Evolutionary conservation across 257 asterid species (phyloP).

Genomic region (Schizonepeta tenuifolia): DNA sequence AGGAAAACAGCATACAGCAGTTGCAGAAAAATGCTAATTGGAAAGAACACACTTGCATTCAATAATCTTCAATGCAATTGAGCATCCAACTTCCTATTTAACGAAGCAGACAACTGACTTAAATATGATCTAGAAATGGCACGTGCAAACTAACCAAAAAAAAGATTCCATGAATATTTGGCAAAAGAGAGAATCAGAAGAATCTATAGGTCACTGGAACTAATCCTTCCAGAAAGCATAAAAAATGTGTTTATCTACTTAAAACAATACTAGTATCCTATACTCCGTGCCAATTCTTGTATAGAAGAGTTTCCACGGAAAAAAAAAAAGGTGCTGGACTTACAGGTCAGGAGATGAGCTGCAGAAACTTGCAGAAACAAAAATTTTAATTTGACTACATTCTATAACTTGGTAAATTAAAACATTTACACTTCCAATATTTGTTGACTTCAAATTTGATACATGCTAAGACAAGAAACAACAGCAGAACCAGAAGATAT

Average conservation of each 20-base stretch:
- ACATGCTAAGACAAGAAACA: slow-evolving; percentile 20
- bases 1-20: neutral
- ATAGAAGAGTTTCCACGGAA: neutral
- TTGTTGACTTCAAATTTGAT: slow-evolving; percentile 8
- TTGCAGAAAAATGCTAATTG: neutral
- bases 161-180: slow-evolving; percentile 3
- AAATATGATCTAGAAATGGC: slow-evolving; percentile 16
- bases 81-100: slow-evolving; percentile 7
- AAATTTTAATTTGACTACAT: neutral
- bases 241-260: slow-evolving; percentile 10
- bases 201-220: slow-evolving; percentile 15
- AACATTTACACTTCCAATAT: slow-evolving; percentile 8
- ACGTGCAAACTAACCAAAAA: slow-evolving; percentile 17
- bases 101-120: slow-evolving; percentile 15
- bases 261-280: neutral
- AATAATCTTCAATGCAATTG: slow-evolving; percentile 11
- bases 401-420: slow-evolving; percentile 16
- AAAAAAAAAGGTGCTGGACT: too few relatives aligned
- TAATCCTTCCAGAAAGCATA: slow-evolving; percentile 20
- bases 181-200: neutral
- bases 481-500: neutral
- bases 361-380: slow-evolving; percentile 17
- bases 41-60: slow-evolving; percentile 7
- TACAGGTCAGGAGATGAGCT: neutral
- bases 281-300: neutral